Evolutionary conservation across 345 rosid genomes (phyloP).

Genomic region (Lepidium africanum): DNA sequence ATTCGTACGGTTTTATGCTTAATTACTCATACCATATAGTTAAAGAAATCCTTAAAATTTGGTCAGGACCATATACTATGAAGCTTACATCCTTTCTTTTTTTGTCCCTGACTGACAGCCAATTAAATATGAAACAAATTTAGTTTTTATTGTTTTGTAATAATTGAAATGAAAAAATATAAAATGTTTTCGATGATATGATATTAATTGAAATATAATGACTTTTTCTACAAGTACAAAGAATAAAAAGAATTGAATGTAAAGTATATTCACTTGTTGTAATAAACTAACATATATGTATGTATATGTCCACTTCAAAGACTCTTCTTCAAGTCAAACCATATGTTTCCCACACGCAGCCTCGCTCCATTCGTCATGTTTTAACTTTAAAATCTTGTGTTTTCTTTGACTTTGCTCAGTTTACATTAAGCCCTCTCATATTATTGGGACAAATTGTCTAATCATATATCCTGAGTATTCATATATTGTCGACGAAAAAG

Average conservation of each 20-base stretch:
- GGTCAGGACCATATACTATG: not conserved
- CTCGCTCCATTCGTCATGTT: constrained; percentile 4
- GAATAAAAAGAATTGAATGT: not conserved
- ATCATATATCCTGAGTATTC: not conserved
- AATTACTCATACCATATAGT: not conserved
- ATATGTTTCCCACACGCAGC: constrained; percentile 10
- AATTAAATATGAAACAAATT: too few relatives aligned
- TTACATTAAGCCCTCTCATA: not conserved
- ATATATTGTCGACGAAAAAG: not conserved
- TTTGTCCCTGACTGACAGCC: too few relatives aligned
- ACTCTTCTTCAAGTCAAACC: constrained; percentile 8
- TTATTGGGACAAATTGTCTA: not conserved
- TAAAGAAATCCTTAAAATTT: not conserved
- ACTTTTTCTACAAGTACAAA: not conserved
- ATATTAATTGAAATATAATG: not conserved
- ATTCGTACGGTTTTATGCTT: not conserved
- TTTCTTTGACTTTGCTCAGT: constrained; percentile 1
- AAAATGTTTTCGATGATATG: not conserved
- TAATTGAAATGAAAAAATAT: not conserved
- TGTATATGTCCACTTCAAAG: not conserved
- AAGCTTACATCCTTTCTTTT: not conserved
- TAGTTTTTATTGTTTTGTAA: not conserved
- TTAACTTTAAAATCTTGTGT: not conserved
- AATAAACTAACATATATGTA: not conserved
- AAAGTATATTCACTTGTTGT: not conserved